phyloP scores from a whole-genome alignment of 129 eudicot genomes.

The Centaurea solstitialis region DNA sequence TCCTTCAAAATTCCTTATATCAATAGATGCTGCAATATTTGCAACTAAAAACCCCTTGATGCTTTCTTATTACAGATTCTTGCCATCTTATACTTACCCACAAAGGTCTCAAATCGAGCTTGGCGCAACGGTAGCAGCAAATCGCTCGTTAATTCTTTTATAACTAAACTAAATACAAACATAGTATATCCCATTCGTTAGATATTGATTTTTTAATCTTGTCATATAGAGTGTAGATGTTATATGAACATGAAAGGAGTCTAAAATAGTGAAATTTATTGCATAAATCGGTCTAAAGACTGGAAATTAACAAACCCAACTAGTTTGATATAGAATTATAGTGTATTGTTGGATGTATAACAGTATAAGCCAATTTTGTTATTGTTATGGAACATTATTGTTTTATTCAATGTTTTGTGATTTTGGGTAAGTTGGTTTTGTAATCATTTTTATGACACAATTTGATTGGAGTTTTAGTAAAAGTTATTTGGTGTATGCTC shows the following conservation, averaged over 20 bases:
- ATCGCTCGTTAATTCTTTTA: background rate
- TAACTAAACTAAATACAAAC: background rate
- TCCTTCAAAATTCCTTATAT: background rate
- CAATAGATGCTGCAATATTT: background rate
- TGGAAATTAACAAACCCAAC: background rate
- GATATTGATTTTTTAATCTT: background rate
- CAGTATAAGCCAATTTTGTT: background rate
- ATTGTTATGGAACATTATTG: background rate
- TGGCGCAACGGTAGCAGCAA: constrained; percentile 2
- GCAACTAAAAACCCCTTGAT: background rate
- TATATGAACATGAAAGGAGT: background rate
- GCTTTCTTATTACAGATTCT: constrained; percentile 13
- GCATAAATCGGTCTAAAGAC: background rate
- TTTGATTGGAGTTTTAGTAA: background rate
- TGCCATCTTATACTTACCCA: background rate
- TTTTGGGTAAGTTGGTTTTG: background rate
- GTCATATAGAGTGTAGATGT: background rate
- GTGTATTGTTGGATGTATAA: background rate
- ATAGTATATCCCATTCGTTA: background rate
- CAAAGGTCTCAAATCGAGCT: background rate
- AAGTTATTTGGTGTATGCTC: too few species aligned
- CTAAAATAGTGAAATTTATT: background rate
- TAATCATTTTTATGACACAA: background rate
- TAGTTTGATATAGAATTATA: background rate
- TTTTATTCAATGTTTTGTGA: background rate